These are phyloP conservation scores for Pichia sp. DNA, from an alignment of 1,139 yeast genomes.

Conservation along the genomic window DNA sequence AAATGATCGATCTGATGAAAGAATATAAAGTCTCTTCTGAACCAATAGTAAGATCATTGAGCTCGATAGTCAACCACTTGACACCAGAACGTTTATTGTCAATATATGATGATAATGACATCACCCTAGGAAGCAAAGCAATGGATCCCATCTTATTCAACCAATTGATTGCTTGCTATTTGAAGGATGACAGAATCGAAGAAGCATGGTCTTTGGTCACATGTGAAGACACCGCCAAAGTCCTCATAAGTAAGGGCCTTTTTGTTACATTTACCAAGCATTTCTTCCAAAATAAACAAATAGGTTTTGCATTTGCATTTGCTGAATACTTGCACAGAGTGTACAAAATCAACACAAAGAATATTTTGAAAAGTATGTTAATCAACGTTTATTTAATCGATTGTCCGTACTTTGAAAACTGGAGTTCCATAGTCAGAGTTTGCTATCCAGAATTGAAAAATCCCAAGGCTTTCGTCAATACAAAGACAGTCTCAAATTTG, in stretches of 20 bases:
- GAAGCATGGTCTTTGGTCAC: conserved; percentile 24
- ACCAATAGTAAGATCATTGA: conserved; percentile 24
- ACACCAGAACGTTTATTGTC: conserved; percentile 20
- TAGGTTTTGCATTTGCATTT: conserved; percentile 27
- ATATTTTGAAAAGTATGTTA: conserved; percentile 20
- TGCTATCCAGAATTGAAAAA: conserved; percentile 7
- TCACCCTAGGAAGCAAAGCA: conserved; percentile 3
- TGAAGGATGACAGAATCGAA: conserved; percentile 14
- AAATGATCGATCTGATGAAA: conserved; percentile 25
- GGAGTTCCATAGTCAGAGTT: conserved; percentile 23
- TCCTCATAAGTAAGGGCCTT: conserved; percentile 18
- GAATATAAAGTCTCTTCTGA: conserved; percentile 18
- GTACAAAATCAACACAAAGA: conserved; percentile 12
- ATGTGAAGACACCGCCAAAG: no score
- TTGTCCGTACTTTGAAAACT: conserved; percentile 25
- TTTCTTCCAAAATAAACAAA: conserved; percentile 21
- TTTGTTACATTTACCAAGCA: conserved; percentile 21
- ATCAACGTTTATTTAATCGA: conserved; percentile 19
- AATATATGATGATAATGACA: conserved; percentile 16
- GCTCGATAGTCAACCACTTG: conserved; percentile 4
- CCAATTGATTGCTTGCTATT: conserved; percentile 21
- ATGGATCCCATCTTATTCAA: conserved; percentile 19
- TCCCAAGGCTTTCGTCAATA: conserved; percentile 13
- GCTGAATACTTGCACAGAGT: conserved; percentile 15
- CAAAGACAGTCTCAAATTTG: conserved; percentile 14